phyloP scores from a whole-genome alignment of 352 stramenopile genomes.

The Globisporangium camurandrum region DNA sequence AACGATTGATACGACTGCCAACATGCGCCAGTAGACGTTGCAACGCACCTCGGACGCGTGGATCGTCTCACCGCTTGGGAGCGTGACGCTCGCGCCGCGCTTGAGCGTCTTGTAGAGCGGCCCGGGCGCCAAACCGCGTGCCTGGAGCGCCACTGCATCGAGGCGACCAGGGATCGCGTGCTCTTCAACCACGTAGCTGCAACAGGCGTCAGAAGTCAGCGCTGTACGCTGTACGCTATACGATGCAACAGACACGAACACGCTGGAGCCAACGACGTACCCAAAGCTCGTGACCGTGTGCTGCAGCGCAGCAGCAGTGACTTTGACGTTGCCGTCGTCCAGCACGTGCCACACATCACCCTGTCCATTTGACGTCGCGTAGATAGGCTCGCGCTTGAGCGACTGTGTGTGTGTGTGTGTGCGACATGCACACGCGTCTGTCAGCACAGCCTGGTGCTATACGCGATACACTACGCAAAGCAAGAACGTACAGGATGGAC shows the following conservation, averaged over 20 bases:
- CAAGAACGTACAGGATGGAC: slow-evolving; percentile 36
- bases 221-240: not conserved
- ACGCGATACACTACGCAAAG: slow-evolving; percentile 17
- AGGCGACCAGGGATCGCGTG: slow-evolving; percentile 77
- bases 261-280: not conserved
- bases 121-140: slow-evolving; percentile 77
- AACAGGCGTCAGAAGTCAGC: not conserved
- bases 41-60: slow-evolving; percentile 62
- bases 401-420: slow-evolving; percentile 6
- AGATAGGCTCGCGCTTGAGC: slow-evolving; percentile 43
- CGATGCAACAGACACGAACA: not conserved
- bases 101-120: slow-evolving; percentile 90
- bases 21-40: not conserved
- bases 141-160: slow-evolving; percentile 65
- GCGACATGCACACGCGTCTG: no score
- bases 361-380: slow-evolving; percentile 48
- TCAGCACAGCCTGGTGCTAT: no score
- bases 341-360: slow-evolving; percentile 61
- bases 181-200: slow-evolving; percentile 78
- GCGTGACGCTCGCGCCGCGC: slow-evolving; percentile 71
- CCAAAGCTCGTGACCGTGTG: slow-evolving; percentile 79
- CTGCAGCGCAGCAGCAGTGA: slow-evolving; percentile 58
- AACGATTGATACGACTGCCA: not conserved
- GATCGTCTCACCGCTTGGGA: slow-evolving; percentile 71
- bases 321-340: slow-evolving; percentile 54